Conservation (phyloP, 495 filamentous ascomycete species). For the Oidiodendron maius region DNA sequence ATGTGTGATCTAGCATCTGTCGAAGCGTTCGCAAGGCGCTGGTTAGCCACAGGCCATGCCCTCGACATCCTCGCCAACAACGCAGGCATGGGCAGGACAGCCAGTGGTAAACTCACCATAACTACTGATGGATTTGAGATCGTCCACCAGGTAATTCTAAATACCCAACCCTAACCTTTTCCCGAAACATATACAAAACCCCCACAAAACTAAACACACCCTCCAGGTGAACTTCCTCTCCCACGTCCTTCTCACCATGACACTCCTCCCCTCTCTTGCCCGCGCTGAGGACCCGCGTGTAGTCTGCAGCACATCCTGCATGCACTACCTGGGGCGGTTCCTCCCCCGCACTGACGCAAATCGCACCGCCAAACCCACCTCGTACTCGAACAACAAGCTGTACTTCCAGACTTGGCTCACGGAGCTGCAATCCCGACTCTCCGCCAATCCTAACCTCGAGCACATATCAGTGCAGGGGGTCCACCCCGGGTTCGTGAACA, state of each 20-base stretch:
- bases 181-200: too few species aligned
- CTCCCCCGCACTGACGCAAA: neutral
- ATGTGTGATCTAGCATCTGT: constrained; percentile 4
- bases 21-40: constrained; percentile 1
- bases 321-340: constrained; percentile 9
- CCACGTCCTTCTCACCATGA: constrained; percentile 9
- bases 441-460: neutral
- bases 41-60: neutral
- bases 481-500: constrained; percentile 7
- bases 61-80: constrained; percentile 9
- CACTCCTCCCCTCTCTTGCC: neutral
- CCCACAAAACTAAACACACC: neutral
- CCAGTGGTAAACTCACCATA: neutral
- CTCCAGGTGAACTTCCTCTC: constrained; percentile 10
- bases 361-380: too few species aligned
- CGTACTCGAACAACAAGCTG: constrained; percentile 12
- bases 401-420: constrained; percentile 14
- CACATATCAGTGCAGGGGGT: constrained; percentile 7
- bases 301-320: constrained; percentile 11
- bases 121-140: constrained; percentile 12
- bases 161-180: too few species aligned
- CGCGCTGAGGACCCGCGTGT: neutral
- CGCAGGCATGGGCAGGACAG: neutral
- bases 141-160: constrained; percentile 11
- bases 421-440: constrained; percentile 8